Percentiles rank a stretch among this genome's conserved stretches.
These are phyloP conservation scores for Candida maesae DNA, from an alignment of 805 yeast genomes.

Conservation along the genomic window DNA sequence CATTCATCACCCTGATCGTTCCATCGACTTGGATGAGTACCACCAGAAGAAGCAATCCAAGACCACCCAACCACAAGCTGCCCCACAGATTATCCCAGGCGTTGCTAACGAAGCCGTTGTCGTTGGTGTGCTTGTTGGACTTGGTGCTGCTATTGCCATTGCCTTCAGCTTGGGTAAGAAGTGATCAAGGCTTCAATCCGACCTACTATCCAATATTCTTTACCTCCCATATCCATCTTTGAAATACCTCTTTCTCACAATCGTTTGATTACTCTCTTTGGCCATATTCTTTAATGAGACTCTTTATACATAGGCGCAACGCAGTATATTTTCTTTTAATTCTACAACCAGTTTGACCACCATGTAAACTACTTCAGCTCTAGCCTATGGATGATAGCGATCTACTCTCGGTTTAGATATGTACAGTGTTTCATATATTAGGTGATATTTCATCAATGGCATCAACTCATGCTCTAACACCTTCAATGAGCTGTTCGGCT, in stretches of 20 bases:
- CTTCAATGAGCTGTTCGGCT: slow-evolving; percentile 21
- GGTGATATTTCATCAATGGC: too few species aligned
- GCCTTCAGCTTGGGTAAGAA: slow-evolving; percentile 49
- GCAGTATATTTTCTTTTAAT: too few species aligned
- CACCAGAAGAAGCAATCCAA: slow-evolving; percentile 18
- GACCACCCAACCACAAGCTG: neutral
- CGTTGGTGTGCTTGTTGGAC: slow-evolving; percentile 57
- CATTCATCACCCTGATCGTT: slow-evolving; percentile 62
- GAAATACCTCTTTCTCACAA: too few species aligned
- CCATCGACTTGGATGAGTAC: slow-evolving; percentile 28
- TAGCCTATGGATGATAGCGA: too few species aligned
- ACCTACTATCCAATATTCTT: too few species aligned
- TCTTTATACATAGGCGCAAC: too few species aligned
- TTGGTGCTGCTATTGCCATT: slow-evolving; percentile 56
- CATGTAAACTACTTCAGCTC: too few species aligned
- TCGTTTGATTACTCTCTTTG: too few species aligned
- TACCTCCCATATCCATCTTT: too few species aligned
- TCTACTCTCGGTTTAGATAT: neutral
- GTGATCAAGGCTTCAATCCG: too few species aligned
- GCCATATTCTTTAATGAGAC: too few species aligned
- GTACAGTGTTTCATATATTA: slow-evolving; percentile 1
- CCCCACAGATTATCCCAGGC: slow-evolving; percentile 40
- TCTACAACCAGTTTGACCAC: too few species aligned
- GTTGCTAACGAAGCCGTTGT: slow-evolving; percentile 56
- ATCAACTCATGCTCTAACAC: slow-evolving; percentile 17